Evolutionary conservation across 148 eudicot species (phyloP), one percentile per base, ranked within the genome.

Genomic region (Cornus suecica): DNA sequence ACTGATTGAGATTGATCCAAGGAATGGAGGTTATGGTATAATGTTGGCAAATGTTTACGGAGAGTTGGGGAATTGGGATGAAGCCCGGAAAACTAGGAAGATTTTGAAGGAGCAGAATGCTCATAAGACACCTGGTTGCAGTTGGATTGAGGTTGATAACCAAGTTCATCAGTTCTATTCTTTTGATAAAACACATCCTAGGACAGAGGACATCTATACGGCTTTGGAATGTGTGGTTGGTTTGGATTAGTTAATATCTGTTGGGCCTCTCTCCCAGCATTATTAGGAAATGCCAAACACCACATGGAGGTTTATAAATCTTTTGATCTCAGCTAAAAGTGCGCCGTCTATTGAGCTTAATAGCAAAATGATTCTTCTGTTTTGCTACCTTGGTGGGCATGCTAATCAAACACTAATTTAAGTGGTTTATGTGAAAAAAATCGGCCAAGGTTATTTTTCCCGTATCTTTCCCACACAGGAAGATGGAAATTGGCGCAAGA

Each of bases 141-240:
- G 97, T 76, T 90, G 94, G 97, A 86, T 92, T 71, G 94, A 92
- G 84, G 86, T 88, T 65, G 90, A 90, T 70, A 83, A 81, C 54
- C 75, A 76, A 70, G 76, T 92, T 31, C 94, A 90, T 83, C 88
- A 85, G 64, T 92, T 92, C 63, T 80, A 81, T 79, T 87, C 92
- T 31, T 82, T 87, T 42, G 94, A 88, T 79, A 75, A 78, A 65
- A 69, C 88, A 32, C 97, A 92, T 85, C 90, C 86, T 25, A 87
- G 79, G 76, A 71, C 83, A 20, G 97, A 85, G 71, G 94, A 90
- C 37, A 84, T 92, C 71, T 87, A 85, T 73, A 52, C 74, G 14
- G 76, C 75, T 34, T 82, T 90, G 75, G 88, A 81, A 37, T 82
- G 84, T 71, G 77, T 90, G 25, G 62, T 68, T 78, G 82, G 56